phyloP scores from a whole-genome alignment of 139 green algal species.

The Chlorella sp. region DNA sequence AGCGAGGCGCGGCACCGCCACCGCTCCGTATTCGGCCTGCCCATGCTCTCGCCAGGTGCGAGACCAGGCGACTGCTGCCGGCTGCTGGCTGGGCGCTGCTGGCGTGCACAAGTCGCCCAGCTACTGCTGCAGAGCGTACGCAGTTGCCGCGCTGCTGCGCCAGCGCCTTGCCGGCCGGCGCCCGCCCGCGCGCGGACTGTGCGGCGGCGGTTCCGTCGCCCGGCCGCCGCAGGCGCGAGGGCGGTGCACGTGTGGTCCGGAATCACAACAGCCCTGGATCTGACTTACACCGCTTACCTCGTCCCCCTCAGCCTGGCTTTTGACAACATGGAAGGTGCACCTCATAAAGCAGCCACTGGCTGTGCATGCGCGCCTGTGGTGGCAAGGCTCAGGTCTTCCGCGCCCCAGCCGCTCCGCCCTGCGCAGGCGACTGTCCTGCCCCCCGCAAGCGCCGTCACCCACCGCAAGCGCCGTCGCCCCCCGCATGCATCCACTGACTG shows the following conservation, averaged over 20 bases:
- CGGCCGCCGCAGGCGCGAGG: neutral
- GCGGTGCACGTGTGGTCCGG: neutral
- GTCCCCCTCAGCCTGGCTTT: slow-evolving; percentile 22
- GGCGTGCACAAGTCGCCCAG: neutral
- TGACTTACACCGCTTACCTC: slow-evolving; percentile 25
- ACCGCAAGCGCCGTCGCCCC: too few species aligned
- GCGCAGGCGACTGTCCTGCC: neutral
- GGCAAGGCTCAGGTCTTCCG: neutral
- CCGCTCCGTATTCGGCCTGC: slow-evolving; percentile 7
- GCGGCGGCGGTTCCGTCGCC: too few species aligned
- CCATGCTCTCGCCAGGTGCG: slow-evolving; percentile 5
- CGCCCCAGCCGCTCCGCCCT: neutral
- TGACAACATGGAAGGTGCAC: slow-evolving; percentile 9
- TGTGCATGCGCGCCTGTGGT: neutral
- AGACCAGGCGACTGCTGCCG: too few species aligned
- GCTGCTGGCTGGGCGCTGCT: too few species aligned
- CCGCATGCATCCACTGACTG: too few species aligned
- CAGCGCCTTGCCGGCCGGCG: too few species aligned
- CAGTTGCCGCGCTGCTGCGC: too few species aligned
- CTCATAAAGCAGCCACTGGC: neutral
- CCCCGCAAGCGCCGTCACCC: neutral
- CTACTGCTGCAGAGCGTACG: too few species aligned
- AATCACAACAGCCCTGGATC: neutral
- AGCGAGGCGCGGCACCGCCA: neutral
- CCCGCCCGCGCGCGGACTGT: too few species aligned